Evolutionary conservation across 2,329 filamentous ascomycete species (phyloP).

Genomic region (Penicillium sp.): DNA sequence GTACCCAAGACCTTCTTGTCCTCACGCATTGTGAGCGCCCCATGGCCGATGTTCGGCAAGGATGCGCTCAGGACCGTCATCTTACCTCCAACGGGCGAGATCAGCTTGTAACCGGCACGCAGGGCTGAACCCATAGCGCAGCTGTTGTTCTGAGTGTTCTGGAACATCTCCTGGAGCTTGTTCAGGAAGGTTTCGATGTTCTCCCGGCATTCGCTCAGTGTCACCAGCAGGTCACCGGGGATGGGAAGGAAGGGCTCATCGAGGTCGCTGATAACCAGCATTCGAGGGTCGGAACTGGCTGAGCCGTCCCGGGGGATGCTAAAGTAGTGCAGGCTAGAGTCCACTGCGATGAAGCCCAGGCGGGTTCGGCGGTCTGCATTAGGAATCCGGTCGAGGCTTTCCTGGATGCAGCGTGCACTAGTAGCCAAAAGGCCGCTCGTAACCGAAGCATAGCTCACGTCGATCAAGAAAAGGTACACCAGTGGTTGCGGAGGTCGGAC

Average conservation of each 20-base stretch:
- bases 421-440: slow-evolving; percentile 90
- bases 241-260: slow-evolving; percentile 97
- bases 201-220: slow-evolving; percentile 81
- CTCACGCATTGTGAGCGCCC: slow-evolving; percentile 89
- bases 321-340: slow-evolving; percentile 95
- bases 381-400: slow-evolving; percentile 95
- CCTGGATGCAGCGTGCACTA: slow-evolving; percentile 86
- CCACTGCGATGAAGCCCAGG: slow-evolving; percentile 92
- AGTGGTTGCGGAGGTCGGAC: slow-evolving; percentile 93
- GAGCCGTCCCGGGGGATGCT: slow-evolving; percentile 86
- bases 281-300: slow-evolving; percentile 80
- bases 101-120: slow-evolving; percentile 91
- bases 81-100: slow-evolving; percentile 91
- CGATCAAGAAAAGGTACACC: slow-evolving; percentile 93
- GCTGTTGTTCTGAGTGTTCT: slow-evolving; percentile 82
- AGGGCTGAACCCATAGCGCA: slow-evolving; percentile 96
- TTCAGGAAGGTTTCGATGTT: slow-evolving; percentile 90
- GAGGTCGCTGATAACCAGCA: slow-evolving; percentile 92
- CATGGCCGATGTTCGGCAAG: slow-evolving; percentile 84
- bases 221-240: slow-evolving; percentile 86
- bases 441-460: slow-evolving; percentile 88
- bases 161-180: slow-evolving; percentile 95
- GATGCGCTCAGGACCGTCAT: slow-evolving; percentile 88
- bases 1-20: slow-evolving; percentile 96
- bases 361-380: slow-evolving; percentile 92